Evolutionary conservation across 1,284 basidiomycete genomes (phyloP).

Genomic region (Trichosporon faecale): DNA sequence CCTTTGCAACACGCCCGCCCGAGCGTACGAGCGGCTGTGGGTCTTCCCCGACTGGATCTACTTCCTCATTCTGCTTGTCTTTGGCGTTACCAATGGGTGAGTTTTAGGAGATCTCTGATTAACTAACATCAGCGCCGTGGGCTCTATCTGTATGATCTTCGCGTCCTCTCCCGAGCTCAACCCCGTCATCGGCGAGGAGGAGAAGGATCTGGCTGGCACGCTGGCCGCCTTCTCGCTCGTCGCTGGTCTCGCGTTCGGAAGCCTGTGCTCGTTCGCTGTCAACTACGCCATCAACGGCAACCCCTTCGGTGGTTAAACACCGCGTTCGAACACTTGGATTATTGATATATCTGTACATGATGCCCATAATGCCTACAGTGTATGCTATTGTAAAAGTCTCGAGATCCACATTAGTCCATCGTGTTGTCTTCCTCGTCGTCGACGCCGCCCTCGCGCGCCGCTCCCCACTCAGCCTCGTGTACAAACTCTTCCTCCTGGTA

Average conservation of each 20-base stretch:
- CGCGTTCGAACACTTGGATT: slow-evolving; percentile 10
- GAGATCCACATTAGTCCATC: slow-evolving; percentile 19
- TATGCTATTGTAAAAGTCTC: slow-evolving; percentile 12
- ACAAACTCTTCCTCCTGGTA: slow-evolving; percentile 45
- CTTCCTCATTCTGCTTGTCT: slow-evolving; percentile 67
- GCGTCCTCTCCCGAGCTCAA: slow-evolving; percentile 48
- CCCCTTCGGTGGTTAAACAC: slow-evolving; percentile 26
- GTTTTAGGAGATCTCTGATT: background rate
- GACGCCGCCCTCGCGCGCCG: slow-evolving; percentile 40
- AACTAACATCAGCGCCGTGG: slow-evolving; percentile 40
- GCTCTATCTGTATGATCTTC: slow-evolving; percentile 49
- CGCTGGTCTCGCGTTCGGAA: slow-evolving; percentile 71
- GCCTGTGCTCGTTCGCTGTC: slow-evolving; percentile 73
- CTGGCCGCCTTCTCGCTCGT: slow-evolving; percentile 74
- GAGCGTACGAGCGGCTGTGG: slow-evolving; percentile 45
- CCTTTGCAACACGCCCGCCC: slow-evolving; percentile 62
- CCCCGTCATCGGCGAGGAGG: slow-evolving; percentile 55
- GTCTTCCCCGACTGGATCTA: slow-evolving; percentile 71
- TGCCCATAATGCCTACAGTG: slow-evolving; percentile 24
- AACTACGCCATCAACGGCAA: slow-evolving; percentile 35
- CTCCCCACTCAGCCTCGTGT: slow-evolving; percentile 47
- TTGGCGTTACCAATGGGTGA: slow-evolving; percentile 76
- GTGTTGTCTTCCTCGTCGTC: slow-evolving; percentile 38
- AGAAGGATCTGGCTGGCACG: slow-evolving; percentile 78
- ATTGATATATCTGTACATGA: slow-evolving; percentile 18